Evolutionary conservation across 495 filamentous ascomycete species (phyloP).

Genomic region (Schizothecium vesticola): DNA sequence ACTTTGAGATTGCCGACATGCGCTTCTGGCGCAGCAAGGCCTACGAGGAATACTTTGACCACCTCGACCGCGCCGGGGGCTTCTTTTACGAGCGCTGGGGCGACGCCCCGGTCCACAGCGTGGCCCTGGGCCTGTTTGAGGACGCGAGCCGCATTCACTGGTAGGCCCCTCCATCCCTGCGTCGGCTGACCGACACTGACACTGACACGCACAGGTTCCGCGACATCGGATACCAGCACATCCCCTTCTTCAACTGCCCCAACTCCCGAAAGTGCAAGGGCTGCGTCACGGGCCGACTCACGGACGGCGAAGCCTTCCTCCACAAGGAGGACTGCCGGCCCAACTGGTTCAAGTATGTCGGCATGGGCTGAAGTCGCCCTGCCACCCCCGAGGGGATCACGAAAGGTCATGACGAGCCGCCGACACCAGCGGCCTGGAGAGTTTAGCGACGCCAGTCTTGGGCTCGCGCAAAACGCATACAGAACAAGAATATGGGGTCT

Average conservation of each 20-base stretch:
- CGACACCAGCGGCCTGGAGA: slow-evolving; percentile 2
- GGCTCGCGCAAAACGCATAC: slow-evolving; percentile 12
- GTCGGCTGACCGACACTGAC: slow-evolving; percentile 11
- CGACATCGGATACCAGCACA: slow-evolving; percentile 97
- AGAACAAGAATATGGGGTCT: slow-evolving; percentile 7
- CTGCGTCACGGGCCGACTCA: slow-evolving; percentile 79
- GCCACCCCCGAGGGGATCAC: neutral
- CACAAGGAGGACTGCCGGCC: slow-evolving; percentile 91
- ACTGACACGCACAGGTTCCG: slow-evolving; percentile 76
- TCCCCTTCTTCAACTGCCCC: slow-evolving; percentile 98
- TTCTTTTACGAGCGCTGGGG: slow-evolving; percentile 99
- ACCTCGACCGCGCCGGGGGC: slow-evolving; percentile 87
- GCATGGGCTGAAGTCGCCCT: slow-evolving; percentile 56
- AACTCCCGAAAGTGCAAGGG: slow-evolving; percentile 92
- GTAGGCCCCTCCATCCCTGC: slow-evolving; percentile 46
- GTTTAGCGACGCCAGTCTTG: neutral
- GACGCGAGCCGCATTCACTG: slow-evolving; percentile 90
- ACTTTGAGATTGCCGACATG: slow-evolving; percentile 97
- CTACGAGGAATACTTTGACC: slow-evolving; percentile 95
- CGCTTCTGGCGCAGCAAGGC: slow-evolving; percentile 86
- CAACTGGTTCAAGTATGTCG: slow-evolving; percentile 93
- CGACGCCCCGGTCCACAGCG: slow-evolving; percentile 94
- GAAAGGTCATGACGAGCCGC: neutral
- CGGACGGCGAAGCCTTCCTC: slow-evolving; percentile 77
- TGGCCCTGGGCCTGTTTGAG: slow-evolving; percentile 91